Conservation (phyloP, 1,284 basidiomycete genomes). For the Trametes sp. region DNA sequence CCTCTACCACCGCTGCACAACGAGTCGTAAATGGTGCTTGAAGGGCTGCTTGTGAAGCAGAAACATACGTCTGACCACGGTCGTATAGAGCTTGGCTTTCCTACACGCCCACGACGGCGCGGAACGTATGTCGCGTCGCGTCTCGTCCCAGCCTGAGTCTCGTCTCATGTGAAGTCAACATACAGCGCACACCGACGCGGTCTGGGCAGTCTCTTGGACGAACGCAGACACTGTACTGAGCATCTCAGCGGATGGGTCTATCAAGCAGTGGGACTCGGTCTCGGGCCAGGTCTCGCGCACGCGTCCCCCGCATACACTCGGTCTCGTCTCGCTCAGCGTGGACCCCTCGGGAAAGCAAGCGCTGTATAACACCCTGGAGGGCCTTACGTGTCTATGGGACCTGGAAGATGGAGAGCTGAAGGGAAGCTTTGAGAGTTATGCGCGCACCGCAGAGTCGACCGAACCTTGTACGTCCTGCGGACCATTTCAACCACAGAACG, state of each 20-base stretch:
- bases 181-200: conserved; percentile 81
- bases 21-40: conserved; percentile 7
- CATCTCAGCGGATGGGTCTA: conserved; percentile 76
- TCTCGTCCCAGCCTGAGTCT: conserved; percentile 17
- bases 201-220: conserved; percentile 86
- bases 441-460: conserved; percentile 57
- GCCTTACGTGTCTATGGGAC: conserved; percentile 78
- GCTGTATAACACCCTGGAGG: conserved; percentile 83
- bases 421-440: conserved; percentile 77
- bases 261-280: conserved; percentile 72
- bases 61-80: conserved; percentile 16
- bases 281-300: conserved; percentile 71
- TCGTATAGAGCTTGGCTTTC: conserved; percentile 72
- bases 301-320: conserved; percentile 76
- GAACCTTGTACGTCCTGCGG: conserved; percentile 70
- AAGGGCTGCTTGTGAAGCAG: not conserved
- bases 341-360: conserved; percentile 68
- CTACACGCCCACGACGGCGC: conserved; percentile 72
- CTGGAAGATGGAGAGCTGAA: conserved; percentile 63
- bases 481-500: not conserved
- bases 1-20: not conserved
- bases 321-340: conserved; percentile 75
- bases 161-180: conserved; percentile 19
- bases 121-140: conserved; percentile 63
- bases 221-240: conserved; percentile 67